A percentile compares a stretch with the other conserved stretches of the same genome.
phyloP scores from a whole-genome alignment of 1,284 basidiomycete genomes.

The Austropuccinia psidii region DNA sequence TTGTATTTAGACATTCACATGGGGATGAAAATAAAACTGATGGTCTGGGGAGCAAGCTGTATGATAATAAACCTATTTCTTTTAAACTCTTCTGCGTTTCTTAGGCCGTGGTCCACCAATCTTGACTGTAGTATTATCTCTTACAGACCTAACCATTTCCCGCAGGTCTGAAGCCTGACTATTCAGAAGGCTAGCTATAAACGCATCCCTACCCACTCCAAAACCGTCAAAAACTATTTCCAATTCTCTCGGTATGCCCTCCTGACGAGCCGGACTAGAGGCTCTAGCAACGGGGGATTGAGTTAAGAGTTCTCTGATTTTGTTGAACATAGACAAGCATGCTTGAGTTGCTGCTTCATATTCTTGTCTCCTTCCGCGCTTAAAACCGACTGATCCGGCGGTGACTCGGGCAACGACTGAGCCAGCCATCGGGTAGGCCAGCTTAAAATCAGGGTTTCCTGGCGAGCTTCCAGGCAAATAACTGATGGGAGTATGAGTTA shows the following conservation, averaged over 20 bases:
- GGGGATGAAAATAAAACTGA: too few species aligned
- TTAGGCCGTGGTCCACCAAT: constrained; percentile 36
- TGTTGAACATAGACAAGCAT: constrained; percentile 8
- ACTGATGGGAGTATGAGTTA: constrained; percentile 29
- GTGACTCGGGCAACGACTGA: constrained; percentile 20
- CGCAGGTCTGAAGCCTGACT: constrained; percentile 8
- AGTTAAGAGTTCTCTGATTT: constrained; percentile 10
- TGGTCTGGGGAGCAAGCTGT: too few species aligned
- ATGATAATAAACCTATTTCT: too few species aligned
- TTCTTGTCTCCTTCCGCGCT: constrained; percentile 14
- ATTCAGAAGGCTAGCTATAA: constrained; percentile 11
- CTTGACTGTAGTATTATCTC: constrained; percentile 31
- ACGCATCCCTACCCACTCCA: constrained; percentile 31
- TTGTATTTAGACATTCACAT: too few species aligned
- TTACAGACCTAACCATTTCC: constrained; percentile 23
- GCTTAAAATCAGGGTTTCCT: constrained; percentile 9
- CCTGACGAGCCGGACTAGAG: not conserved
- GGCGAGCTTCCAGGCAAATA: constrained; percentile 21
- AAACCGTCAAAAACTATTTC: constrained; percentile 36
- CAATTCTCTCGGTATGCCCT: constrained; percentile 29
- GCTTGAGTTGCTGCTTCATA: constrained; percentile 34
- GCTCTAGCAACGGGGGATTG: not conserved
- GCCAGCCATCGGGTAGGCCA: constrained; percentile 29
- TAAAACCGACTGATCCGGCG: constrained; percentile 31
- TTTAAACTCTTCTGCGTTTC: constrained; percentile 32